Evolutionary conservation across 768 basidiomycete species (phyloP).

Genomic region (Clathrus columnatus): DNA sequence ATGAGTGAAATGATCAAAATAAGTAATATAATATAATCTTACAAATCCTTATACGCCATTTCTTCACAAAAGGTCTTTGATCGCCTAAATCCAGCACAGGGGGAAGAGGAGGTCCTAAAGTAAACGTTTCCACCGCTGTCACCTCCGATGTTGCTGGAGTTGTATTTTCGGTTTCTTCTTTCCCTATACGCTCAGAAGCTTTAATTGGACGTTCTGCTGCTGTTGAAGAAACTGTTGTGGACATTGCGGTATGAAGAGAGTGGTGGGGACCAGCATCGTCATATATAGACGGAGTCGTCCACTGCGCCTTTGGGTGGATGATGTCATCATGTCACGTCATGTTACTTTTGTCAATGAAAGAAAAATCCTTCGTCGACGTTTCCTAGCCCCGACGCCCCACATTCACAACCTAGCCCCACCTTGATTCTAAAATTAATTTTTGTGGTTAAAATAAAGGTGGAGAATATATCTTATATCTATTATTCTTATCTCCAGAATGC

Average conservation of each 20-base stretch:
- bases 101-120: not conserved
- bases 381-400: no score
- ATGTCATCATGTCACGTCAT: not conserved
- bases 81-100: constrained; percentile 1
- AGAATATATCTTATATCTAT: no score
- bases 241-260: no score
- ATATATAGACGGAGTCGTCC: not conserved
- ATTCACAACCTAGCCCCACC: no score
- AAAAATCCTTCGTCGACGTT: no score
- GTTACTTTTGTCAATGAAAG: not conserved
- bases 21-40: not conserved
- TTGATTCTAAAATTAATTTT: no score
- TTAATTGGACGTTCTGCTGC: no score
- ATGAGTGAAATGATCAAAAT: not conserved
- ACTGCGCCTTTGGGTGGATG: not conserved
- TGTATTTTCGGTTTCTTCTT: not conserved
- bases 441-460: no score
- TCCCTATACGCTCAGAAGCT: no score
- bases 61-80: not conserved
- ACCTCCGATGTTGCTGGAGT: not conserved
- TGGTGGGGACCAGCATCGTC: not conserved
- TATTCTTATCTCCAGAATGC: no score
- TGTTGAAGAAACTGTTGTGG: no score
- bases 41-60: not conserved
- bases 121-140: not conserved